A percentile compares a stretch with the other conserved stretches of the same genome.
phyloP scores from a whole-genome alignment of 2,329 filamentous ascomycete genomes.

The Colletotrichum scovillei region DNA sequence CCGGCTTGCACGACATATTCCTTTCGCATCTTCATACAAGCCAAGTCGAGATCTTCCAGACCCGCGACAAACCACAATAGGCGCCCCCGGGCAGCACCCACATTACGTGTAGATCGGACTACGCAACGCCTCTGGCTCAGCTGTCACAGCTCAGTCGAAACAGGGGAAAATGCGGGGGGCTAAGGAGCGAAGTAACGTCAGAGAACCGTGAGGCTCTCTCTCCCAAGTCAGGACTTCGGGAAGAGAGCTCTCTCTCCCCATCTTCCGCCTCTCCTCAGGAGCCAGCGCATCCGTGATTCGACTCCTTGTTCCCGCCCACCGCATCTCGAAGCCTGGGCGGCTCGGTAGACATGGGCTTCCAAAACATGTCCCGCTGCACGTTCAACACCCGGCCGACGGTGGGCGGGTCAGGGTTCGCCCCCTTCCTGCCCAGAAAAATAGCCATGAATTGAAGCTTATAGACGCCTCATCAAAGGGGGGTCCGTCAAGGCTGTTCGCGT shows the following conservation, averaged over 20 bases:
- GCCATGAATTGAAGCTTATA: constrained; percentile 27
- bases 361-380: constrained; percentile 24
- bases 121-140: constrained; percentile 14
- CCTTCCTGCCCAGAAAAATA: not conserved
- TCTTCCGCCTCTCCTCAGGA: not conserved
- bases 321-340: not conserved
- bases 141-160: constrained; percentile 22
- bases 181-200: not conserved
- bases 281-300: constrained; percentile 10
- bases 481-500: not conserved
- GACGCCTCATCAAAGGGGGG: not conserved
- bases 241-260: too few species aligned
- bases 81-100: constrained; percentile 4
- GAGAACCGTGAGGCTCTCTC: not conserved
- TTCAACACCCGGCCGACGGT: not conserved
- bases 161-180: constrained; percentile 14
- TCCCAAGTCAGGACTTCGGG: too few species aligned
- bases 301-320: not conserved
- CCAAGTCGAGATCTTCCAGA: constrained; percentile 1
- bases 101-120: constrained; percentile 15
- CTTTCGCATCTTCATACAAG: not conserved
- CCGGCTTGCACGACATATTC: too few species aligned
- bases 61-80: not conserved
- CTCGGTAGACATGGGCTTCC: not conserved
- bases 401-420: too few species aligned